Evolutionary conservation across 169 alveolate species (phyloP).

Genomic region (Plasmodium gaboni): DNA sequence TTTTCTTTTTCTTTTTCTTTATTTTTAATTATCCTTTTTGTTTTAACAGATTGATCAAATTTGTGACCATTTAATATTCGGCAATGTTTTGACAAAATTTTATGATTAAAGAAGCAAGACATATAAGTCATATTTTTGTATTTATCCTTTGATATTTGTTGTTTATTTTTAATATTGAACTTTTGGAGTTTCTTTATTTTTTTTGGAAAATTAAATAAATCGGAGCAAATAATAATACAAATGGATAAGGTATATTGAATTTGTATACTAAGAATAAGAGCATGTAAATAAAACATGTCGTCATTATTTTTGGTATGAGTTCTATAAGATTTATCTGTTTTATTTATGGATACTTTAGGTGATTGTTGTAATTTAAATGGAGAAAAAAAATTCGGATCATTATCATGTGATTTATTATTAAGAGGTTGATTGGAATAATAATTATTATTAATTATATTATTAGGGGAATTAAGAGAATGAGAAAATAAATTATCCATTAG

Average conservation of each 20-base stretch:
- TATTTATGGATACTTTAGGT: no score
- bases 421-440: neutral
- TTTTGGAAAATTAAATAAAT: conserved; percentile 32
- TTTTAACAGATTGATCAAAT: neutral
- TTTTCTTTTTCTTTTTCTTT: neutral
- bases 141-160: conserved; percentile 3
- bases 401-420: neutral
- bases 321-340: neutral
- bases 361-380: no score
- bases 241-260: conserved; percentile 64
- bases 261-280: conserved; percentile 68
- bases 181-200: conserved; percentile 36
- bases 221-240: conserved; percentile 56
- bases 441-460: no score
- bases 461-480: no score
- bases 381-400: no score
- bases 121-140: neutral
- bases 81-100: conserved; percentile 49
- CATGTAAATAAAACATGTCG: conserved; percentile 63
- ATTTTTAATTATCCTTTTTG: neutral
- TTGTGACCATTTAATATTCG: conserved; percentile 37
- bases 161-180: conserved; percentile 15
- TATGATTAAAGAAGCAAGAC: conserved; percentile 28
- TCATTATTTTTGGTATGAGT: conserved; percentile 18
- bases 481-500: no score